A percentile compares a stretch with the other conserved stretches of the same genome.
These are phyloP conservation scores for Apiotrichum gracile DNA, from an alignment of 1,284 basidiomycete species.

Conservation along the genomic window DNA sequence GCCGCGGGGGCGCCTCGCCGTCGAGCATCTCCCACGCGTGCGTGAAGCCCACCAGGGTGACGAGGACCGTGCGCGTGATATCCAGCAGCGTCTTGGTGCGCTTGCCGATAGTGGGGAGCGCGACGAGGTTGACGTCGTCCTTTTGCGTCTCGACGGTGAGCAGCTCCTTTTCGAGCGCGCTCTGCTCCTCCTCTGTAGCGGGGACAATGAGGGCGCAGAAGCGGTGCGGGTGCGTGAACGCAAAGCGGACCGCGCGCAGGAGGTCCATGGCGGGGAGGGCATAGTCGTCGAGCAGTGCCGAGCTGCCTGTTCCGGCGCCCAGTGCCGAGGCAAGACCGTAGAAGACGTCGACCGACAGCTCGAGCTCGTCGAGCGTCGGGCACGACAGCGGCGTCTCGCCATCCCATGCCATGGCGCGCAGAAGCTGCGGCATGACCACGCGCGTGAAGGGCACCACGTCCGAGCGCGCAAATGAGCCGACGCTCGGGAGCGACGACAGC, in stretches of 20 bases:
- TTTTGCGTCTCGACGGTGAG: constrained; percentile 49
- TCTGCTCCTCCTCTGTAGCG: constrained; percentile 59
- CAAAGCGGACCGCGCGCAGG: constrained; percentile 83
- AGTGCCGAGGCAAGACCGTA: constrained; percentile 55
- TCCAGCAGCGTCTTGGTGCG: constrained; percentile 64
- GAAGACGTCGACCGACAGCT: constrained; percentile 69
- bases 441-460: constrained; percentile 82
- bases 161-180: constrained; percentile 54
- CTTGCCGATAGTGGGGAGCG: constrained; percentile 63
- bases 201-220: constrained; percentile 74
- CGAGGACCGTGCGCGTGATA: constrained; percentile 62
- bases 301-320: constrained; percentile 47
- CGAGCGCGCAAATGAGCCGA: constrained; percentile 69
- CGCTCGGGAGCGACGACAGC: constrained; percentile 51
- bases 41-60: constrained; percentile 65
- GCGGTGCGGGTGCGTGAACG: constrained; percentile 82
- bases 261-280: constrained; percentile 61
- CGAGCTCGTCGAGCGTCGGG: constrained; percentile 70
- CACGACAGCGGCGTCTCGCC: constrained; percentile 66
- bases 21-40: constrained; percentile 64
- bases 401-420: constrained; percentile 69
- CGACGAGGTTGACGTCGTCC: constrained; percentile 47
- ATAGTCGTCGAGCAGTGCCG: constrained; percentile 61
- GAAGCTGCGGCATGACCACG: constrained; percentile 74
- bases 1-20: constrained; percentile 58